Evolutionary conservation across 768 basidiomycete genomes (phyloP), one percentile per base, ranked within the genome.

Genomic region (Tephrocybe sp.): DNA sequence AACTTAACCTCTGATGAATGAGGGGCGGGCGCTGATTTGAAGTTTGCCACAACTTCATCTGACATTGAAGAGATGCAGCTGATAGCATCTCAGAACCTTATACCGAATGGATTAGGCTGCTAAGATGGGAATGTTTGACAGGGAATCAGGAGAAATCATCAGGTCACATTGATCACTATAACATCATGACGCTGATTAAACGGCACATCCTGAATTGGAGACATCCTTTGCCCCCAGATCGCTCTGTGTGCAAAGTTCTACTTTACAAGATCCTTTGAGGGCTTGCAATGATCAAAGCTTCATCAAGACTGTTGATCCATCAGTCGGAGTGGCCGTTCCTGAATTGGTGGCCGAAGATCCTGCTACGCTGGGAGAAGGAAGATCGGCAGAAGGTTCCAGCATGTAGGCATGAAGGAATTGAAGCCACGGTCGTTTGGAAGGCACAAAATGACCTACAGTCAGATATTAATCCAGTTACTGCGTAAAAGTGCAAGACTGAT

Each of bases 391-490:
- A 10, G 83, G 83, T 60, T 82, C 69, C 47, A 66, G 66, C 56
- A 90, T 69, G 62, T 86, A 93, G 7, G 78, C 78, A 41, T 75
- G 74, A 45, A 93, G 69, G 66, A 94, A 92, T 57, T 75, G 77
- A 24, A 86, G 75, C 91, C 89, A 94, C 36, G 69, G 75, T 1
- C 77, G 80, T 57, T 86, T 88, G 9, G 83, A 84, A 1, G 91
- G 91, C 3, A 93, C 82, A 56, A 91, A 90, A 64, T 94, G 91
- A 7, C 89, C 90, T 91, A 18, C 16, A 5, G 2, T 19, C 27
- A 38, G 11, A 16, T 40, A 24, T 16, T 37, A 45, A 16, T 18
- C 27, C 34, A 41, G 18, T 25, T 21, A 19, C 41, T 30, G 38
- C 12, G 8, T 13, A 24, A 15, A 45, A 42, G 2, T 38, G 38